phyloP scores from a whole-genome alignment of 2,329 filamentous ascomycete species.

The Thelonectria olida region DNA sequence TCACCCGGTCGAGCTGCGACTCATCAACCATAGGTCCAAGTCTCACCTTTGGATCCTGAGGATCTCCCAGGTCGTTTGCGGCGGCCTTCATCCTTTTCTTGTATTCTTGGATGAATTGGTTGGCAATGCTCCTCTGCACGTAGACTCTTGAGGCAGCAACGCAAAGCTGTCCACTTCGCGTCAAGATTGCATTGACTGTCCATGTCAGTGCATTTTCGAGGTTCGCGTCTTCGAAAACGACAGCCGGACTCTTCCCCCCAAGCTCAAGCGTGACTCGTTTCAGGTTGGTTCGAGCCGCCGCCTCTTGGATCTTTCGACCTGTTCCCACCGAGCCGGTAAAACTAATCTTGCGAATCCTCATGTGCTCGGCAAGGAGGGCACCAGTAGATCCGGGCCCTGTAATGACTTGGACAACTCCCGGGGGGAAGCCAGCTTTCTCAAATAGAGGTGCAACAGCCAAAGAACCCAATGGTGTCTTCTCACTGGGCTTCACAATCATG shows the following conservation, averaged over 20 bases:
- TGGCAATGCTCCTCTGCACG: slow-evolving; percentile 16
- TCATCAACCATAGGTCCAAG: slow-evolving; percentile 18
- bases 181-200: slow-evolving; percentile 21
- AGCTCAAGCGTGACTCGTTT: slow-evolving; percentile 70
- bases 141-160: slow-evolving; percentile 16
- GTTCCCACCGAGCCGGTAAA: slow-evolving; percentile 69
- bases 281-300: slow-evolving; percentile 58
- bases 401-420: slow-evolving; percentile 59
- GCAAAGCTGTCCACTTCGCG: slow-evolving; percentile 21
- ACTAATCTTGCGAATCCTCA: slow-evolving; percentile 66
- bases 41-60: slow-evolving; percentile 13
- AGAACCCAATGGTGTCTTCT: slow-evolving; percentile 58
- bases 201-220: slow-evolving; percentile 24
- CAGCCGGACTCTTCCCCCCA: slow-evolving; percentile 67
- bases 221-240: slow-evolving; percentile 66
- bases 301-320: slow-evolving; percentile 67
- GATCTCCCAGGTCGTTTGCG: slow-evolving; percentile 12
- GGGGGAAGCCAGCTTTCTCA: slow-evolving; percentile 63
- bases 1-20: slow-evolving; percentile 14
- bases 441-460: slow-evolving; percentile 52
- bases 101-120: slow-evolving; percentile 20
- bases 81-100: slow-evolving; percentile 18
- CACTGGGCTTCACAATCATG: slow-evolving; percentile 64
- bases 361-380: slow-evolving; percentile 64
- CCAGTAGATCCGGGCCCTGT: slow-evolving; percentile 66